Percentiles rank a stretch among this genome's conserved stretches.
phyloP scores from a whole-genome alignment of 148 eudicot species.

The Suaeda aralocaspica region DNA sequence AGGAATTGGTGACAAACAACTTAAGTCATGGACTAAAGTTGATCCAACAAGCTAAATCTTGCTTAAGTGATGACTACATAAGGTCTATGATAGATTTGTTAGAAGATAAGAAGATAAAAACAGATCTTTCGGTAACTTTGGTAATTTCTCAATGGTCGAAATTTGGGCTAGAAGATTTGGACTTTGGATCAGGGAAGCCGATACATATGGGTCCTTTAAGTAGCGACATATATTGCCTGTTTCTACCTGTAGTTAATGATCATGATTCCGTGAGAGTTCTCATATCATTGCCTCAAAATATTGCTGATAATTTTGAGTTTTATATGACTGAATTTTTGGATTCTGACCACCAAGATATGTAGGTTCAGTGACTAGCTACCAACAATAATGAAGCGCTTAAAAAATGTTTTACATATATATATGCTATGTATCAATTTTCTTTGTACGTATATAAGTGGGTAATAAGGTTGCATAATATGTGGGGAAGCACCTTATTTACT shows the following conservation, averaged over 20 bases:
- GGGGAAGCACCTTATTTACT: too few species aligned
- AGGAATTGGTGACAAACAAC: slow-evolving; percentile 45
- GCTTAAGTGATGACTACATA: slow-evolving; percentile 46
- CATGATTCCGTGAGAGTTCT: slow-evolving; percentile 53
- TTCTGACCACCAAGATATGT: slow-evolving; percentile 31
- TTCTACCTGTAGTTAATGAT: slow-evolving; percentile 58
- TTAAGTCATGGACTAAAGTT: slow-evolving; percentile 44
- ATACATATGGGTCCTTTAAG: slow-evolving; percentile 75
- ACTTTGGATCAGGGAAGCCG: slow-evolving; percentile 79
- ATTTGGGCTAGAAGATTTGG: slow-evolving; percentile 68
- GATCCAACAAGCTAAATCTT: slow-evolving; percentile 71
- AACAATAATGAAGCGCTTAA: slow-evolving; percentile 6
- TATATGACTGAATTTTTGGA: slow-evolving; percentile 48
- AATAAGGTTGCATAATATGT: too few species aligned
- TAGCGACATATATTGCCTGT: slow-evolving; percentile 81
- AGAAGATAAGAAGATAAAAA: slow-evolving; percentile 54
- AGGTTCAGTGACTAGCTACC: slow-evolving; percentile 20
- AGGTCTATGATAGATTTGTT: slow-evolving; percentile 55
- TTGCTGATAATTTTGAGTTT: slow-evolving; percentile 52
- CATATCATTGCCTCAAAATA: slow-evolving; percentile 57
- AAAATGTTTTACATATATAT: too few species aligned
- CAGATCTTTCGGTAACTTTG: slow-evolving; percentile 51
- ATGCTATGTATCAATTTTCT: too few species aligned
- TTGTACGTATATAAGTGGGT: too few species aligned
- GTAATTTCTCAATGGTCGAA: slow-evolving; percentile 92